Evolutionary conservation across 495 filamentous ascomycete species (phyloP).

Genomic region (Hyphodiscus hymeniophilus): DNA sequence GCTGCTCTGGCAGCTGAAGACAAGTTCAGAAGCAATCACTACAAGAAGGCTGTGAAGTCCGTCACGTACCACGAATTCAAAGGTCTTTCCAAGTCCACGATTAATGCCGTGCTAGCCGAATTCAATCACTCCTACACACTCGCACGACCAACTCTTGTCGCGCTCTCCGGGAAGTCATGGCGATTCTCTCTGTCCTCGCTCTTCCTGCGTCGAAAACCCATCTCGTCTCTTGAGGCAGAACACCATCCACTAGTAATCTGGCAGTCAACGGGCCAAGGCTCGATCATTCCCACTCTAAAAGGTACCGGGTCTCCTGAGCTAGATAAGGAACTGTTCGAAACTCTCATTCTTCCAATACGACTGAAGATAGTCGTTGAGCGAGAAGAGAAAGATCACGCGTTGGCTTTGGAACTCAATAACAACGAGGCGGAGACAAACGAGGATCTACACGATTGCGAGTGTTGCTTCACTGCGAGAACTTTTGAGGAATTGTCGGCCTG

Average conservation of each 20-base stretch:
- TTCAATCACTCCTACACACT: constrained; percentile 78
- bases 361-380: constrained; percentile 44
- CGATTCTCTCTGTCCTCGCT: constrained; percentile 69
- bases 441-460: constrained; percentile 79
- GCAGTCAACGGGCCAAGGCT: constrained; percentile 43
- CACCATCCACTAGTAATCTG: constrained; percentile 59
- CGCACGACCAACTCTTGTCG: constrained; percentile 65
- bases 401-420: constrained; percentile 64
- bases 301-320: constrained; percentile 71
- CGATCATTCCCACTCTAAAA: constrained; percentile 49
- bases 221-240: constrained; percentile 42
- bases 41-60: constrained; percentile 61
- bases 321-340: constrained; percentile 65
- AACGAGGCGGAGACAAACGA: constrained; percentile 63
- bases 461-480: constrained; percentile 70
- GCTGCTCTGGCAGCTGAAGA: constrained; percentile 55
- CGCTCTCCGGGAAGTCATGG: constrained; percentile 78
- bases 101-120: constrained; percentile 86
- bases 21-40: constrained; percentile 61
- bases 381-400: constrained; percentile 49
- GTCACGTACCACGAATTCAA: constrained; percentile 71
- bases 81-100: constrained; percentile 65
- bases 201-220: constrained; percentile 58
- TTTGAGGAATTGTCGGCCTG: constrained; percentile 83
- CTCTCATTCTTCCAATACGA: constrained; percentile 57